Conservation (phyloP, 805 yeast species). For the Barnettozyma sucrosica region DNA sequence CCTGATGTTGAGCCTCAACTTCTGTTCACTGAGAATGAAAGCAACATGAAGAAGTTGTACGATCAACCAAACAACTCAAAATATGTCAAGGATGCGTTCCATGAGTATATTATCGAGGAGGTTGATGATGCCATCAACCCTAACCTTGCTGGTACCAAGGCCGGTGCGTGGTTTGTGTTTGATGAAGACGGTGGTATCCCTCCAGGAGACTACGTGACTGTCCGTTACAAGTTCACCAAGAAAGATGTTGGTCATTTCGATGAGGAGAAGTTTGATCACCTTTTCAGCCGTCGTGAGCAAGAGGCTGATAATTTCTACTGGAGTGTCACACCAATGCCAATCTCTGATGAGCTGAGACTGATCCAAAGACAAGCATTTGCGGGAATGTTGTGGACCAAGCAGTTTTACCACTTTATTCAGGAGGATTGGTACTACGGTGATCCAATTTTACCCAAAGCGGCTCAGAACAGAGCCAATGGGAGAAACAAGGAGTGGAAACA, state of each 20-base stretch:
- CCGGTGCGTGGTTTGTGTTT: conserved; percentile 78
- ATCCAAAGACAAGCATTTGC: conserved; percentile 93
- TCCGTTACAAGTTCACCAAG: conserved; percentile 66
- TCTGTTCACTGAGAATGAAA: conserved; percentile 85
- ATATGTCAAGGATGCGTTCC: conserved; percentile 87
- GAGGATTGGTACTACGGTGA: conserved; percentile 87
- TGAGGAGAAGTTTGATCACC: conserved; percentile 66
- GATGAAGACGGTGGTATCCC: conserved; percentile 75
- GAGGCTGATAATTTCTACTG: conserved; percentile 94
- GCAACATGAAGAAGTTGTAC: conserved; percentile 67
- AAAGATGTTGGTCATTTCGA: conserved; percentile 44
- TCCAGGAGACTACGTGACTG: conserved; percentile 79
- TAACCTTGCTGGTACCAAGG: conserved; percentile 65
- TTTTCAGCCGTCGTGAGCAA: conserved; percentile 64
- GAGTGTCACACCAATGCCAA: conserved; percentile 80
- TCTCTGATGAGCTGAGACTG: conserved; percentile 69
- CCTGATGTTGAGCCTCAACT: conserved; percentile 71
- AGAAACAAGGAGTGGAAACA: conserved; percentile 88
- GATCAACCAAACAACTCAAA: conserved; percentile 43
- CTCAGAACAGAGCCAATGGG: conserved; percentile 76
- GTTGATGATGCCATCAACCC: conserved; percentile 64
- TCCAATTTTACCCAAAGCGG: conserved; percentile 73
- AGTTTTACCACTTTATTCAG: conserved; percentile 81
- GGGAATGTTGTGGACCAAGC: conserved; percentile 90
- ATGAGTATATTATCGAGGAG: conserved; percentile 67